A percentile compares a stretch with the other conserved stretches of the same genome.
Conservation (phyloP, 2,329 filamentous ascomycete genomes). For the Pseudogymnoascus sp. region DNA sequence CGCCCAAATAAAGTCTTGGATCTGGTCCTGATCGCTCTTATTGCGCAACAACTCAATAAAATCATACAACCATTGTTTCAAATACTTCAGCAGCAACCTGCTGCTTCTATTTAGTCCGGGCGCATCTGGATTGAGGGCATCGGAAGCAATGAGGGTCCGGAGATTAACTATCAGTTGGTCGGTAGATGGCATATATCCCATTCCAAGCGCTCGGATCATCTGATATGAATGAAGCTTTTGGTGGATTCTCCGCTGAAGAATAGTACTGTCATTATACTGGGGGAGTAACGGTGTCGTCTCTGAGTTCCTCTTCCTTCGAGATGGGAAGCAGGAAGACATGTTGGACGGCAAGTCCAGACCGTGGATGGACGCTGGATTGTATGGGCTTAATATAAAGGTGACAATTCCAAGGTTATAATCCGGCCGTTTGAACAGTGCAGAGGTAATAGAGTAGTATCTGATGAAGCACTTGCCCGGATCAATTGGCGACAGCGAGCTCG, state of each 20-base stretch:
- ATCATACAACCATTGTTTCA: conserved; percentile 65
- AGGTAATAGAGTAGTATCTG: neutral
- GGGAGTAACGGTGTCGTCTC: conserved; percentile 63
- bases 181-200: conserved; percentile 88
- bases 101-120: conserved; percentile 72
- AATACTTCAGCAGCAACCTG: conserved; percentile 61
- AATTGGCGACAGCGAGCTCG: neutral
- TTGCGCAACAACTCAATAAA: conserved; percentile 74
- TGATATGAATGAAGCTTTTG: conserved; percentile 91
- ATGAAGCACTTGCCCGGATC: neutral
- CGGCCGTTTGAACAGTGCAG: neutral
- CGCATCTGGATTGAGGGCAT: conserved; percentile 68
- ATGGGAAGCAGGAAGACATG: conserved; percentile 29
- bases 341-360: conserved; percentile 10
- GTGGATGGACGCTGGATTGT: neutral
- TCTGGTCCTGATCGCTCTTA: conserved; percentile 77
- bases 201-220: conserved; percentile 72
- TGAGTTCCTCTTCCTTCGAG: conserved; percentile 24
- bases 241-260: conserved; percentile 67
- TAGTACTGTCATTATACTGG: conserved; percentile 74
- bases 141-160: conserved; percentile 67
- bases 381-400: neutral
- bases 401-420: neutral
- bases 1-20: conserved; percentile 90
- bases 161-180: conserved; percentile 76